Evolutionary conservation across 495 filamentous ascomycete species (phyloP).

Genomic region (Podospora fimiseda): DNA sequence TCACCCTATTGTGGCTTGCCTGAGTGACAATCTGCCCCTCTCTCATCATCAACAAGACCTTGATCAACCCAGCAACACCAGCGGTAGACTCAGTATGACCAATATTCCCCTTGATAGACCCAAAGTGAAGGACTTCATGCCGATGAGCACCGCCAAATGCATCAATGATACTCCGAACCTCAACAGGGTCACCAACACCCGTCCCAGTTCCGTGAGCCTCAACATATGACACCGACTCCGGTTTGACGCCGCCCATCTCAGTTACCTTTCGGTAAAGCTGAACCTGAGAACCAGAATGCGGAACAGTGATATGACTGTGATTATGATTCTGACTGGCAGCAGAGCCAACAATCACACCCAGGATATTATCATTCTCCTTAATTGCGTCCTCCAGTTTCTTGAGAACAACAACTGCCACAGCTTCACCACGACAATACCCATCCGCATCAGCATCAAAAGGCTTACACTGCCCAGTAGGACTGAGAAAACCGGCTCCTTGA

Average conservation of each 20-base stretch:
- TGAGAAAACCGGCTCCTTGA: constrained; percentile 30
- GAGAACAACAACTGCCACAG: constrained; percentile 43
- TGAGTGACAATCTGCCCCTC: constrained; percentile 37
- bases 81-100: constrained; percentile 45
- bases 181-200: constrained; percentile 28
- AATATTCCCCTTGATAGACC: constrained; percentile 41
- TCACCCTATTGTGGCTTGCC: constrained; percentile 36
- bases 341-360: constrained; percentile 50
- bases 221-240: constrained; percentile 20
- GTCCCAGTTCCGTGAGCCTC: constrained; percentile 28
- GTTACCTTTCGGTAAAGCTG: constrained; percentile 35
- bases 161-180: constrained; percentile 5
- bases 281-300: constrained; percentile 43
- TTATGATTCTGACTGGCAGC: constrained; percentile 49
- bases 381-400: constrained; percentile 48
- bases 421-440: constrained; percentile 59
- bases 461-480: constrained; percentile 38
- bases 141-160: constrained; percentile 4
- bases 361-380: constrained; percentile 32
- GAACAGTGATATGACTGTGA: constrained; percentile 44
- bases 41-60: constrained; percentile 46
- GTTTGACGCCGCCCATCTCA: not conserved
- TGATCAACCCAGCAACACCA: constrained; percentile 38
- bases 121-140: constrained; percentile 20
- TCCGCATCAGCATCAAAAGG: constrained; percentile 53